Evolutionary conservation across 306 rosid species (phyloP).

Genomic region (Macrotyloma uniflorum): DNA sequence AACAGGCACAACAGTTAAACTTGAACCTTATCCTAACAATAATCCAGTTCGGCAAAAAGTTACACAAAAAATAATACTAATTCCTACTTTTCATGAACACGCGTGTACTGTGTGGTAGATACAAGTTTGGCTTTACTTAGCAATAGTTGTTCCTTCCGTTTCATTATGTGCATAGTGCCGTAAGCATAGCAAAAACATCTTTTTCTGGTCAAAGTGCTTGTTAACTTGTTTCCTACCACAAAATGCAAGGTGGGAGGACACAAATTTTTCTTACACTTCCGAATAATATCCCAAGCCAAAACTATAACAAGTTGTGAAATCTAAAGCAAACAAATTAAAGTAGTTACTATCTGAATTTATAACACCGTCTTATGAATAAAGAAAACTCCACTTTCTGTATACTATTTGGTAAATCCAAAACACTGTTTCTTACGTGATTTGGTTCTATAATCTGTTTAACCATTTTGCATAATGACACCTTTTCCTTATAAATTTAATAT

Average conservation of each 20-base stretch:
- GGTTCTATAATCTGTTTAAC: neutral
- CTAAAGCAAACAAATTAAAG: neutral
- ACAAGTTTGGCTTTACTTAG: neutral
- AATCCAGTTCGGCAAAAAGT: neutral
- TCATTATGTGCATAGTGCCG: neutral
- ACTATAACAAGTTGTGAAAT: neutral
- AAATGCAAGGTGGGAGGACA: neutral
- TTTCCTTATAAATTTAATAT: neutral
- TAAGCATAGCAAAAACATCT: neutral
- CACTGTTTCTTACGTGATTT: neutral
- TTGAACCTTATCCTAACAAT: neutral
- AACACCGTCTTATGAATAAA: neutral
- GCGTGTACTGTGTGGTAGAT: neutral
- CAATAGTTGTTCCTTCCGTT: neutral
- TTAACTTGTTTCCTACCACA: neutral
- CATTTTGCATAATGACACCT: neutral
- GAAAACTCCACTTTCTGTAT: neutral
- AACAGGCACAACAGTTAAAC: neutral
- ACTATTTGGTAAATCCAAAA: neutral
- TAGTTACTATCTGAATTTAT: neutral
- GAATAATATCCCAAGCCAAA: neutral
- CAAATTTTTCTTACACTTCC: neutral
- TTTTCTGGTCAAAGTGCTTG: neutral
- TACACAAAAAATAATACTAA: neutral
- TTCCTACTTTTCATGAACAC: neutral